Percentiles rank a stretch among this genome's conserved stretches.
Evolutionary conservation across 345 rosid genomes (phyloP).

Genomic region (Mallotus nudiflorus): DNA sequence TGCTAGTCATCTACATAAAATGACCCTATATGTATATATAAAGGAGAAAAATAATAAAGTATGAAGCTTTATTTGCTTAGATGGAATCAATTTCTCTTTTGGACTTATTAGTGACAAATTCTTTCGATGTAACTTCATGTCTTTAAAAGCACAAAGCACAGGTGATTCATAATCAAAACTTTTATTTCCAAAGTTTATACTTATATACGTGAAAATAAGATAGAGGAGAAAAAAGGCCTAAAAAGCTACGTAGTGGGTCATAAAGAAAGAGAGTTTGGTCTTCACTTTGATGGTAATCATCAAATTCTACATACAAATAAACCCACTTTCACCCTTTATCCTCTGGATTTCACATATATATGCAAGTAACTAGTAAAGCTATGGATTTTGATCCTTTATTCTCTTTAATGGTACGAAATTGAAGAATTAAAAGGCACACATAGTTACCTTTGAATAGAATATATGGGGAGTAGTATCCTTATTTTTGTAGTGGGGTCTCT

Average conservation of each 20-base stretch:
- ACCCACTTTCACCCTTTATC: not conserved
- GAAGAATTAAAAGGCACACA: conserved; percentile 2
- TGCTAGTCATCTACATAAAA: not conserved
- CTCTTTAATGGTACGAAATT: conserved; percentile 8
- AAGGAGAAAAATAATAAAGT: not conserved
- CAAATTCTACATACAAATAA: not conserved
- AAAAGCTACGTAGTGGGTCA: not conserved
- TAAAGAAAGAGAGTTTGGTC: not conserved
- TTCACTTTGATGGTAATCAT: conserved; percentile 3
- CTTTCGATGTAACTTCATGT: conserved; percentile 4
- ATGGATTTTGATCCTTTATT: conserved; percentile 2
- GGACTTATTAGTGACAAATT: conserved; percentile 4
- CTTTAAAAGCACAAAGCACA: conserved; percentile 14
- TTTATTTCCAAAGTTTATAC: not conserved
- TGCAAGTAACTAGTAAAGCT: conserved; percentile 9
- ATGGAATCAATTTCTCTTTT: not conserved
- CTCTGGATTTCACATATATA: conserved; percentile 11
- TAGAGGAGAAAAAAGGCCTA: not conserved
- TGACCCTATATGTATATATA: not conserved
- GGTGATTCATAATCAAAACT: not conserved
- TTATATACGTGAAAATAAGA: not conserved
- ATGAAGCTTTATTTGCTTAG: conserved; percentile 12
- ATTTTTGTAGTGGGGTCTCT: conserved; percentile 7
- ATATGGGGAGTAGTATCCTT: conserved; percentile 1
- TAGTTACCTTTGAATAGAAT: conserved; percentile 11